A percentile compares a stretch with the other conserved stretches of the same genome.
These are phyloP conservation scores for Amauroascus verrucosus DNA, from an alignment of 2,329 filamentous ascomycete species.

Conservation along the genomic window DNA sequence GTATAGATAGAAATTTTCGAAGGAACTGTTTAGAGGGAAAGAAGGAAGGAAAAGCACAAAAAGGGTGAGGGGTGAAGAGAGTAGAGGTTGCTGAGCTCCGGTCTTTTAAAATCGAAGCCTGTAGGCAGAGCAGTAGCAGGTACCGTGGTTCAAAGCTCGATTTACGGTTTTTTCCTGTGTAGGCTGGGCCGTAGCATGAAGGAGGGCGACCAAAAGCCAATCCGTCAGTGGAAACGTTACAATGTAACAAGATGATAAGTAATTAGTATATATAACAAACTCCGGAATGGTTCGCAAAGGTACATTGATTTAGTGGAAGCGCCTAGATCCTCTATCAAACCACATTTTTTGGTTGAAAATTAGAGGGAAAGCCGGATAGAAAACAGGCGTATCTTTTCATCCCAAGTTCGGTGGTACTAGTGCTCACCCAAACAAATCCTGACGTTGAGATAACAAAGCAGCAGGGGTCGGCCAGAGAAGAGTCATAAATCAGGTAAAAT, in stretches of 20 bases:
- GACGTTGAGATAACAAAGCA: no score
- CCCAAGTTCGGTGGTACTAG: neutral
- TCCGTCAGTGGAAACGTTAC: neutral
- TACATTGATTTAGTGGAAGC: neutral
- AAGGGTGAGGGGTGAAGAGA: neutral
- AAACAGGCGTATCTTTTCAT: neutral
- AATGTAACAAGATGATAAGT: neutral
- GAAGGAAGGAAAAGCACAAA: neutral
- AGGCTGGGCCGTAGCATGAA: neutral
- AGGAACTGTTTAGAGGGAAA: neutral
- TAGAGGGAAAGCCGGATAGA: neutral
- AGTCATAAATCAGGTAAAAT: no score
- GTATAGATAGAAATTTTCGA: neutral
- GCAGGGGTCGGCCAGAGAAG: no score
- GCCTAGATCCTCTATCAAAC: neutral
- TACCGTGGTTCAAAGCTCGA: conserved; percentile 7
- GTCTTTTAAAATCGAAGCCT: neutral
- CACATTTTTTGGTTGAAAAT: neutral
- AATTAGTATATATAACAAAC: neutral
- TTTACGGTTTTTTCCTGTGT: conserved; percentile 2
- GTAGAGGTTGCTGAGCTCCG: neutral
- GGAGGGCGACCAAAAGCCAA: conserved; percentile 5
- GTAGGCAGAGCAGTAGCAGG: neutral
- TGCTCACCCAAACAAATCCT: no score
- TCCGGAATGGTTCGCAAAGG: neutral